Base-by-base conservation (phyloP, 2,329 filamentous ascomycete genomes). In the Penicillium freii region DNA sequence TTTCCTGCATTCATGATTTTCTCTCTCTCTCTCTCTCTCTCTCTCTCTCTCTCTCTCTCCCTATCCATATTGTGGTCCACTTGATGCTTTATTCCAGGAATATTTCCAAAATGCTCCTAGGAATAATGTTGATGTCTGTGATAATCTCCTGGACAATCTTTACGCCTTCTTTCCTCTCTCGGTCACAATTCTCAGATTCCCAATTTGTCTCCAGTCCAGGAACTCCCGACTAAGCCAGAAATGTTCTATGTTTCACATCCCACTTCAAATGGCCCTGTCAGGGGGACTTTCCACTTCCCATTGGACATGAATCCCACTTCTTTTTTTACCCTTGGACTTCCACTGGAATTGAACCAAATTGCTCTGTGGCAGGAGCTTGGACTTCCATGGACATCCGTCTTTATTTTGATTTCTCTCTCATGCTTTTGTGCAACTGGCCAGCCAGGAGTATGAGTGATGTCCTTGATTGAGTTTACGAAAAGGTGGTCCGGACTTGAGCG, bases 381-480 rank as follows among this genome's bases (percentile, higher is more conserved):
- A 53, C 29, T 46, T 57, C 48, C 47, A 13, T 45, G 50, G 56
- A 55, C 46, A 25, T 29, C 56, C 47, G 45, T 63, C 56, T 55
- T 62, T 57, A 51, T 57, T 59, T 59, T 57, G 36, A 34, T 57
- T 40, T 55, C 31, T 43, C 51, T 44, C 54, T 55, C 60, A 56
- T 53, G 50, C 50, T 61, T 61, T 59, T 49, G 52, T 63, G 60
- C 63, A 61, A 51, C 43, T 60, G 60, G 57, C 59, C 60, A 50
- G 58, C 59, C 54, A 65, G 61, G 61, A 66, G 56, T 64, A 64
- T 59, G 57, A 66, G 59, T 59, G 63, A 62, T 58, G 47, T 63
- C 62, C 56, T 66, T 64, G 58, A 64, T 62, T 51, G 44, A 54
- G 58, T 62, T 59, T 61, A 53, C 48, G 66, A 69, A 70, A 69